phyloP scores from a whole-genome alignment of 179 eudicot species.

The Camellia oleifera region DNA sequence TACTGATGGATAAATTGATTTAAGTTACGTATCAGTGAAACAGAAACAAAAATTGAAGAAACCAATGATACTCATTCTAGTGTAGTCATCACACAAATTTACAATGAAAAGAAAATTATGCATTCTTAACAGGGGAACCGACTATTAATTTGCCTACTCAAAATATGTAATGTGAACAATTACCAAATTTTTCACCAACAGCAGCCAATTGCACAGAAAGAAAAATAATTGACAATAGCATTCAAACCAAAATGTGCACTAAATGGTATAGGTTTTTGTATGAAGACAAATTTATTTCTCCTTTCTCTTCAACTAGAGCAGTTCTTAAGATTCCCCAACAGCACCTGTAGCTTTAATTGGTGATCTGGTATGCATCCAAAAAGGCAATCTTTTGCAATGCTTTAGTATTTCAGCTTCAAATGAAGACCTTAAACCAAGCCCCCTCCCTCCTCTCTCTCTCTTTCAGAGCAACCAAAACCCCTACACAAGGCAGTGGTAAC shows the following conservation, averaged over 20 bases:
- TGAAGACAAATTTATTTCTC: neutral
- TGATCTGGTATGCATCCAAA: too few relatives aligned
- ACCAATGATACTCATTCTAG: neutral
- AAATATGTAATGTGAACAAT: neutral
- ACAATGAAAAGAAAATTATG: neutral
- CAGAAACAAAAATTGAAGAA: neutral
- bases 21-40: conserved; percentile 5
- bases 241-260: conserved; percentile 4
- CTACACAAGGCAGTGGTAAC: too few relatives aligned
- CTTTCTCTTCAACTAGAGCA: neutral
- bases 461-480: too few relatives aligned
- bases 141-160: neutral
- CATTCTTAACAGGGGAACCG: neutral
- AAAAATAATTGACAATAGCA: neutral
- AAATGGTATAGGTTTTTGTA: too few relatives aligned
- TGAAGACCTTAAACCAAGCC: too few relatives aligned
- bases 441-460: too few relatives aligned
- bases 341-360: too few relatives aligned
- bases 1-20: neutral
- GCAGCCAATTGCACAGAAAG: neutral
- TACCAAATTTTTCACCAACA: neutral
- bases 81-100: neutral
- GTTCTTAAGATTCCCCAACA: too few relatives aligned
- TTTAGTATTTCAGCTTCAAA: too few relatives aligned
- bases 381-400: too few relatives aligned